Conservation (phyloP, 495 filamentous ascomycete species). For the Podospora pseudocomata region DNA sequence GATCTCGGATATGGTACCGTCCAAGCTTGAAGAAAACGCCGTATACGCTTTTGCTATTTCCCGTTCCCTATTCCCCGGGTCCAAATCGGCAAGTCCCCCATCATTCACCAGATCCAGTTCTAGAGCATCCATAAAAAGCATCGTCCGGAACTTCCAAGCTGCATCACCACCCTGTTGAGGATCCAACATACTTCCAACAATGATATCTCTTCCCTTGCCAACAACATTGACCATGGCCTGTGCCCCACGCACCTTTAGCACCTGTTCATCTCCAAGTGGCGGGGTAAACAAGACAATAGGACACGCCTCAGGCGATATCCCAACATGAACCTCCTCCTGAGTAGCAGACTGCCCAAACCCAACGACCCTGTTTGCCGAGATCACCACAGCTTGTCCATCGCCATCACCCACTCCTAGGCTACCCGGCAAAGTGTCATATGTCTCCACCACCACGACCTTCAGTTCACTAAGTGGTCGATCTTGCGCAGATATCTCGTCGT, state of each 20-base stretch:
- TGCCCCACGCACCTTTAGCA: slow-evolving; percentile 19
- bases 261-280: slow-evolving; percentile 17
- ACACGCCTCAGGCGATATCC: slow-evolving; percentile 26
- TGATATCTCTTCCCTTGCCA: slow-evolving; percentile 19
- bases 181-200: slow-evolving; percentile 4
- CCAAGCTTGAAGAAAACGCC: slow-evolving; percentile 18
- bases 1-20: slow-evolving; percentile 10
- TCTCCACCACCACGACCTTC: slow-evolving; percentile 7
- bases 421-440: slow-evolving; percentile 8
- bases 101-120: slow-evolving; percentile 25
- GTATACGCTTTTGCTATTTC: slow-evolving; percentile 24
- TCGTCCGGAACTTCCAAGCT: slow-evolving; percentile 18
- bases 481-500: not conserved
- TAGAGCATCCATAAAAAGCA: slow-evolving; percentile 33
- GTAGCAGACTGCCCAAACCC: slow-evolving; percentile 30
- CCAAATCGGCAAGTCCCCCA: slow-evolving; percentile 20
- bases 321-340: slow-evolving; percentile 29
- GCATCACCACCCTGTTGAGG: not conserved
- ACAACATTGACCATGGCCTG: slow-evolving; percentile 22
- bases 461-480: not conserved
- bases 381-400: slow-evolving; percentile 17
- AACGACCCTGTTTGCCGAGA: slow-evolving; percentile 26
- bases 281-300: slow-evolving; percentile 28
- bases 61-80: slow-evolving; percentile 16
- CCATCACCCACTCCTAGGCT: slow-evolving; percentile 20